Evolutionary conservation across 108 stramenopile genomes (phyloP), one percentile per base, ranked within the genome.

Genomic region (Stephanodiscus triporus): DNA sequence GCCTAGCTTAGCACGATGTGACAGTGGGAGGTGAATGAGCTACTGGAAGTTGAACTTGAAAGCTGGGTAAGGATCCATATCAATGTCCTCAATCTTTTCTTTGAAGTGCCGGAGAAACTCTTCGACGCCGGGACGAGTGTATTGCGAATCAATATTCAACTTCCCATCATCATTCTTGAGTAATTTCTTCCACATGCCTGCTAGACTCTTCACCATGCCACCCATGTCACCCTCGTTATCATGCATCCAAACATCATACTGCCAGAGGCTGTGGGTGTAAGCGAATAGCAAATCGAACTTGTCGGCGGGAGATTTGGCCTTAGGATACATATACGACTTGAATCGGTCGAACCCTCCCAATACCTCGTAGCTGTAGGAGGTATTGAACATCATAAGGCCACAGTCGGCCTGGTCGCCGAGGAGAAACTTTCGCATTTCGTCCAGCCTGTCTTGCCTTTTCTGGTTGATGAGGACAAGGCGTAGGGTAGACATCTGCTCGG

Each of bases 211-310:
- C 29, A 75, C 73, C 67, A 75, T 58, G 0, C 37, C 67, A 3
- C 34, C 73, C 73, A 80, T 80, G 0, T 20, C 73, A 6, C 78
- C 73, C 26, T 80, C 73, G 34, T 80, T 75, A 34, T 75, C 73
- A 34, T 80, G 66, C 73, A 79, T 79, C 70, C 78, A 79, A 17
- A 42, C 38, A 64, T 79, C 78, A 42, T 68, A 45, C 11, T 37
- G 11, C 26, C 43, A 16, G 37, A 79, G 67, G 19, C 55, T 29
- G 66, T 74, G 74, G 27, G 73, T 74, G 73, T 79, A 79, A 24
- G 78, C 78, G 63, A 79, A 75, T 17, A 79, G 26, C 36, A 56
- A 20, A 64, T 79, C 77, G 53, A 79, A 68, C 54, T 79, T 74
- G 13, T 74, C 20, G 20, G 49, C 34, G 26, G 40, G 43, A 23